Evolutionary conservation across 768 basidiomycete genomes (phyloP), one percentile per base, ranked within the genome.

Genomic region (Boletus rex-veris): DNA sequence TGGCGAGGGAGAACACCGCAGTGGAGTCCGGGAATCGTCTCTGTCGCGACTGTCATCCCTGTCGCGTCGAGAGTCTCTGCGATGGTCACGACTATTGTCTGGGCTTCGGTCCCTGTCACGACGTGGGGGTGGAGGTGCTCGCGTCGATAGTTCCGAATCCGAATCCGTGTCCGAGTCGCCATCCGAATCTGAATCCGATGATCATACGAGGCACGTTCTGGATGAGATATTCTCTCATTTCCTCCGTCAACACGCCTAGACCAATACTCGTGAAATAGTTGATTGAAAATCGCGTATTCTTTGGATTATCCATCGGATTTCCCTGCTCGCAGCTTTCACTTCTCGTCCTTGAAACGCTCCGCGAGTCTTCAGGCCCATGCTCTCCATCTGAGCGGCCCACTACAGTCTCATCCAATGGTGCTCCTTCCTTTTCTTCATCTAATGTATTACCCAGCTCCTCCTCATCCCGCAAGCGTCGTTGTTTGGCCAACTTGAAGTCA

Each of bases 261-360:
- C 92, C 92, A 60, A 99, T 86, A 63, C 90, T 92, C 7, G 97
- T 99, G 69, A 98, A 97, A 75, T 98, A 98, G 69, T 97, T 97
- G 84, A 96, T 96, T 4, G 92, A 83, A 68, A 95, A 93, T 50
- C 97, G 81, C 1, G 97, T 98, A 66, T 98, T 90, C 73, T 96
- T 97, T 0, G 97, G 97, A 55, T 94, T 85, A 71, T 98, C 95
- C 73, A 86, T 81, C 0, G 97, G 97, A 99, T 90, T 39, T 83
- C 83, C 42, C 75, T 77, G 68, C 88, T 91, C 3, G 82, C 83
- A 26, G 76, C 73, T 67, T 76, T 84, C 43, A 98, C 76, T 62
- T 93, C 8, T 88, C 83, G 53, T 97, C 93, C 71, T 85, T 85
- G 75, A 99, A 95, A 48, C 97, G 76, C 69, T 94, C 92, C 9